Evolutionary conservation across 768 basidiomycete species (phyloP).

Genomic region (Xerocomellus dryophilus): DNA sequence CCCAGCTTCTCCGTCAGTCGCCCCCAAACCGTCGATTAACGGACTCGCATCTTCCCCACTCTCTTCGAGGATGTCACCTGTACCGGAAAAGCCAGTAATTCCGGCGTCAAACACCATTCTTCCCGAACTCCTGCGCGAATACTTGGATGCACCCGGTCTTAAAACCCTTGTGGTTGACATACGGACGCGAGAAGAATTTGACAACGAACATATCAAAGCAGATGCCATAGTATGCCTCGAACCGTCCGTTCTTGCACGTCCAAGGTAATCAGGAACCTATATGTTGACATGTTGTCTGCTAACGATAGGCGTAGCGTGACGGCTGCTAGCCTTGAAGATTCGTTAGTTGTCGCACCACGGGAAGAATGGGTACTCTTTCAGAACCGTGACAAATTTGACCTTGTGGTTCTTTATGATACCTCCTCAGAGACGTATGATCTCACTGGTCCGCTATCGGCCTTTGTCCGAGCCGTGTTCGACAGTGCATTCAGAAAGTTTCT

Average conservation of each 20-base stretch:
- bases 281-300: slow-evolving; percentile 4
- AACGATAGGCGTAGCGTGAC: slow-evolving; percentile 50
- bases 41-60: slow-evolving; percentile 34
- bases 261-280: slow-evolving; percentile 48
- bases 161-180: slow-evolving; percentile 80
- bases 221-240: slow-evolving; percentile 81
- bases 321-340: slow-evolving; percentile 65
- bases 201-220: slow-evolving; percentile 65
- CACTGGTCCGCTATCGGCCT: slow-evolving; percentile 51
- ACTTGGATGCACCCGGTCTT: slow-evolving; percentile 46
- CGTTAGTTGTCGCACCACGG: slow-evolving; percentile 67
- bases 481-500: slow-evolving; percentile 68
- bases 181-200: slow-evolving; percentile 73
- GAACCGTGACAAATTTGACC: slow-evolving; percentile 84
- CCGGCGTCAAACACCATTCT: slow-evolving; percentile 59
- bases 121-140: slow-evolving; percentile 58
- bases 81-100: slow-evolving; percentile 41
- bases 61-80: slow-evolving; percentile 30
- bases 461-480: slow-evolving; percentile 71
- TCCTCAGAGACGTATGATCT: slow-evolving; percentile 52
- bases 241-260: slow-evolving; percentile 66
- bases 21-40: slow-evolving; percentile 42
- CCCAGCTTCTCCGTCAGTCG: slow-evolving; percentile 56
- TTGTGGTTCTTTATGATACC: slow-evolving; percentile 83
- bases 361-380: slow-evolving; percentile 71